Conservation (phyloP, 768 basidiomycete genomes). For the Trametes coccinea region DNA sequence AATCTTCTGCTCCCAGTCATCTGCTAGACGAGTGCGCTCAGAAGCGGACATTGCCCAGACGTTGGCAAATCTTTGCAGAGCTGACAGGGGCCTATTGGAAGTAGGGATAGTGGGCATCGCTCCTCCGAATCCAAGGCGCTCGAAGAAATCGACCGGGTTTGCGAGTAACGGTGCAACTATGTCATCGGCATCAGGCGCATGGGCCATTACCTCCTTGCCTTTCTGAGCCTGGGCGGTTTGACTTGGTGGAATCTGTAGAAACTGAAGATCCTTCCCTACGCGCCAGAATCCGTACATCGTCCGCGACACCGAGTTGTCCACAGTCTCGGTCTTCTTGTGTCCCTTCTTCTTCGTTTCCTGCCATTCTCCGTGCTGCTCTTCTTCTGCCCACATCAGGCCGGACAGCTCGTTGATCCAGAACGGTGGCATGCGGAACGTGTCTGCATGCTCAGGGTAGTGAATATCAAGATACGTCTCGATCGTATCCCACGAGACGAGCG, state of each 20-base stretch:
- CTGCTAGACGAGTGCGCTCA: conserved; percentile 49
- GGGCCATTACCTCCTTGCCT: background rate
- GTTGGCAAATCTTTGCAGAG: conserved; percentile 38
- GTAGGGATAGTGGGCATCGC: conserved; percentile 43
- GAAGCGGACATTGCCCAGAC: conserved; percentile 56
- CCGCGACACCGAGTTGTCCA: background rate
- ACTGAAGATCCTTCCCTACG: conserved; percentile 46
- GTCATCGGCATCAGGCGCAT: background rate
- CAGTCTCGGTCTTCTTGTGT: conserved; percentile 21
- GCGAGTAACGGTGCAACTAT: background rate
- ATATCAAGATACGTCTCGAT: conserved; percentile 44
- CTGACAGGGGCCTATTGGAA: conserved; percentile 37
- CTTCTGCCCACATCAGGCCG: conserved; percentile 5
- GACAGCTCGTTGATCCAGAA: conserved; percentile 42
- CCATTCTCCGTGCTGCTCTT: conserved; percentile 15
- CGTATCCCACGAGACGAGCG: conserved; percentile 37
- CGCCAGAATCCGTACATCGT: conserved; percentile 56
- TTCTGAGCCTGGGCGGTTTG: background rate
- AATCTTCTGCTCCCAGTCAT: conserved; percentile 49
- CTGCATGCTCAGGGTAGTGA: conserved; percentile 50
- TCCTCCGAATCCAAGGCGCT: conserved; percentile 34
- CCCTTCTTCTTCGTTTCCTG: conserved; percentile 19
- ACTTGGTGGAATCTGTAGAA: conserved; percentile 34
- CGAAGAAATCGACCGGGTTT: conserved; percentile 31
- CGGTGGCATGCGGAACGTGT: conserved; percentile 45